Conservation (phyloP, 345 rosid genomes). For the Acer saccharum region DNA sequence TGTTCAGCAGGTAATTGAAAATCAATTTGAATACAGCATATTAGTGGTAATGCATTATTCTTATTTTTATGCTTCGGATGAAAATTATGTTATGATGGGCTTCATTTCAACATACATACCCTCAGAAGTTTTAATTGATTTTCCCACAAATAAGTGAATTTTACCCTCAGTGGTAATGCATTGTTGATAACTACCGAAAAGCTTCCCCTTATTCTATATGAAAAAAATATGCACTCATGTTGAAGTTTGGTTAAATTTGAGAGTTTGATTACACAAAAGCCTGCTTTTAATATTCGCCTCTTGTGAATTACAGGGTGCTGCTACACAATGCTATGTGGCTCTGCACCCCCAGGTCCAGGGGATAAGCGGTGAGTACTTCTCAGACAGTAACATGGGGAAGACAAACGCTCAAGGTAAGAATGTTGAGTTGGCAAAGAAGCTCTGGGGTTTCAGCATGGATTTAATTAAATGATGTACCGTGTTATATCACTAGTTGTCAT, state of each 20-base stretch:
- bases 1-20: slow-evolving; percentile 46
- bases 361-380: slow-evolving; percentile 50
- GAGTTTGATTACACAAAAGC: background rate
- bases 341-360: slow-evolving; percentile 60
- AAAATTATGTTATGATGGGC: background rate
- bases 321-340: slow-evolving; percentile 65
- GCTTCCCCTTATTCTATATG: background rate
- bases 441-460: slow-evolving; percentile 65
- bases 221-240: background rate
- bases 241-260: background rate
- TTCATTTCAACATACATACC: background rate
- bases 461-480: slow-evolving; percentile 27
- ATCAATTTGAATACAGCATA: background rate
- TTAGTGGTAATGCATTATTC: background rate
- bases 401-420: slow-evolving; percentile 35
- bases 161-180: no score
- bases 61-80: background rate
- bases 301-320: slow-evolving; percentile 48
- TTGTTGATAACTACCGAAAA: background rate
- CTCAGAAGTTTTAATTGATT: background rate
- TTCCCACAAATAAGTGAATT: background rate
- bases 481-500: background rate
- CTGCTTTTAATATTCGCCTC: background rate
- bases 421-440: slow-evolving; percentile 45
- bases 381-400: slow-evolving; percentile 41